Conservation (phyloP, 1,284 basidiomycete species). For the Leucoagaricus sp. region DNA sequence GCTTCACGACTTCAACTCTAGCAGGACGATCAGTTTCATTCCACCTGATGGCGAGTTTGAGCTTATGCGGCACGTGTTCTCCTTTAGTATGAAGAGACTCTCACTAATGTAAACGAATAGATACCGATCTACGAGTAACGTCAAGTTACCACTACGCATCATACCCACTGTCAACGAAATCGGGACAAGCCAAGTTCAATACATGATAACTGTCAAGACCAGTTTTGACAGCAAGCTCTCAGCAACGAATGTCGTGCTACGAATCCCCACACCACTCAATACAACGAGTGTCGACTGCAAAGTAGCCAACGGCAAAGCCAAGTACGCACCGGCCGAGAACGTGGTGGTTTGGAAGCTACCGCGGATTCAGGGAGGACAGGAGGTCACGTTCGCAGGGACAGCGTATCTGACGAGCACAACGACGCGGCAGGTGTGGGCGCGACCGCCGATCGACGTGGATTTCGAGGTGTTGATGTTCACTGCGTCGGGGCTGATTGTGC, state of each 20-base stretch:
- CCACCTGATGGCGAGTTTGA: constrained; percentile 99
- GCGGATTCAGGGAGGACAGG: constrained; percentile 89
- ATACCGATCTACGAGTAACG: constrained; percentile 94
- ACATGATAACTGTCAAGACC: constrained; percentile 86
- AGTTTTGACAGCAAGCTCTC: constrained; percentile 92
- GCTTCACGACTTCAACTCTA: constrained; percentile 91
- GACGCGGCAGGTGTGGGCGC: constrained; percentile 91
- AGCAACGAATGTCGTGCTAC: constrained; percentile 89
- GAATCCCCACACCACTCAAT: constrained; percentile 95
- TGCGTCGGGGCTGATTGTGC: constrained; percentile 91
- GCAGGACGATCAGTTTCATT: constrained; percentile 93
- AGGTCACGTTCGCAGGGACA: constrained; percentile 84
- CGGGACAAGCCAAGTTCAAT: constrained; percentile 89
- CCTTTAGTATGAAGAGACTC: neutral
- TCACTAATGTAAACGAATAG: constrained; percentile 40
- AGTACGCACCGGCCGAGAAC: constrained; percentile 95
- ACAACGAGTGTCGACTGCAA: constrained; percentile 93
- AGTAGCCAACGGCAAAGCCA: constrained; percentile 91
- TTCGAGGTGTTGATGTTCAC: constrained; percentile 99
- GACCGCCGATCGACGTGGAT: constrained; percentile 97
- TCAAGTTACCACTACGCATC: constrained; percentile 91
- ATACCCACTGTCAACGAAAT: constrained; percentile 94
- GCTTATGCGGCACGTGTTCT: constrained; percentile 77
- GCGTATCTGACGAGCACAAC: constrained; percentile 88
- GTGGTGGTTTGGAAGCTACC: constrained; percentile 98